Conservation (phyloP, 495 filamentous ascomycete genomes). For the Jackrogersella multiformis region DNA sequence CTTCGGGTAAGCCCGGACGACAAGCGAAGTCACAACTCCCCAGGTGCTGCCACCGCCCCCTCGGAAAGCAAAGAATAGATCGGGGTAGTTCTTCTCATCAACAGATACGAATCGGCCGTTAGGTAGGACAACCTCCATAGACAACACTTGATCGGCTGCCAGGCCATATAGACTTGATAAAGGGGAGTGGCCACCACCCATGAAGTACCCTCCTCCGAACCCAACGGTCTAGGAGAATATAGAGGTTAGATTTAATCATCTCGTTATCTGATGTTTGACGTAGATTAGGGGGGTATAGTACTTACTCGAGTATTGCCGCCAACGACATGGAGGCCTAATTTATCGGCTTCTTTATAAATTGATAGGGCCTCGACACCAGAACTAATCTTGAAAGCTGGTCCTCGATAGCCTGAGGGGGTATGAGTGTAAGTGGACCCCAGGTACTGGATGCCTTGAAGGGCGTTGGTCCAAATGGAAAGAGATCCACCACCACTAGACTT, state of each 20-base stretch:
- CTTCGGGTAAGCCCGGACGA: slow-evolving; percentile 57
- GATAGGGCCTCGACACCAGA: slow-evolving; percentile 65
- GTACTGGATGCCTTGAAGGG: slow-evolving; percentile 47
- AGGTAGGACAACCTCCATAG: slow-evolving; percentile 57
- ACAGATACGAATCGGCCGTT: slow-evolving; percentile 55
- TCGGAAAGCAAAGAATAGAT: slow-evolving; percentile 64
- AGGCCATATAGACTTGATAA: slow-evolving; percentile 55
- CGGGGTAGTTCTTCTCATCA: slow-evolving; percentile 52
- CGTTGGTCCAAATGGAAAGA: slow-evolving; percentile 67
- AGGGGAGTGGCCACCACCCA: slow-evolving; percentile 56
- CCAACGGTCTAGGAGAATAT: slow-evolving; percentile 41
- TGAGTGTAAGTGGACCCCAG: slow-evolving; percentile 24
- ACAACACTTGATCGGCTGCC: slow-evolving; percentile 58
- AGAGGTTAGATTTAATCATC: slow-evolving; percentile 3
- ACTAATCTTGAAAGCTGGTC: slow-evolving; percentile 65
- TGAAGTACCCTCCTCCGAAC: slow-evolving; percentile 53
- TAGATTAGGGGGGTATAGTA: background rate
- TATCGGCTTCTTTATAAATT: slow-evolving; percentile 58
- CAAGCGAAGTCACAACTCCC: slow-evolving; percentile 62
- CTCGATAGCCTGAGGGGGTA: slow-evolving; percentile 49
- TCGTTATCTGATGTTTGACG: background rate
- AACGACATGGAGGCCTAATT: slow-evolving; percentile 59
- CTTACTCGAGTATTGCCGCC: slow-evolving; percentile 56
- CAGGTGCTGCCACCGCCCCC: slow-evolving; percentile 63
- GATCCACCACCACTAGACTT: slow-evolving; percentile 61